These are phyloP conservation scores for Multifurca ochricompacta DNA, from an alignment of 768 basidiomycete species.

Conservation along the genomic window DNA sequence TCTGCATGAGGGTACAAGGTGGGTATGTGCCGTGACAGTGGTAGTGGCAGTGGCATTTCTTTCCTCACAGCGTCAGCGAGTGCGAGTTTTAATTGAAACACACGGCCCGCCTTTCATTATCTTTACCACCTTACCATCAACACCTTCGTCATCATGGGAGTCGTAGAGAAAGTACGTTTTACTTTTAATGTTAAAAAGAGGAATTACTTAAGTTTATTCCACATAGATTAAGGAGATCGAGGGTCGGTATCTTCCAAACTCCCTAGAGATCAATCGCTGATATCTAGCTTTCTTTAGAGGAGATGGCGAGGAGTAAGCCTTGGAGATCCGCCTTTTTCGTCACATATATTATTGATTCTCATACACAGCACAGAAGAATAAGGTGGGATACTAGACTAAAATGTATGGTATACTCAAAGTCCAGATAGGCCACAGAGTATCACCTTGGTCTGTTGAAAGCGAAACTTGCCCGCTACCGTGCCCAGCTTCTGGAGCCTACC, in stretches of 20 bases:
- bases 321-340: background rate
- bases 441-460: conserved; percentile 92
- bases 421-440: conserved; percentile 77
- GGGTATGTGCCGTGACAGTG: conserved; percentile 53
- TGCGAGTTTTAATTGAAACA: no score
- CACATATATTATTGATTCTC: background rate
- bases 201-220: background rate
- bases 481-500: conserved; percentile 87
- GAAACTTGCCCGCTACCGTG: conserved; percentile 89
- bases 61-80: background rate
- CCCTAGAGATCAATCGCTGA: background rate
- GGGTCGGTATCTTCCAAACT: conserved; percentile 44
- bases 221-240: conserved; percentile 89
- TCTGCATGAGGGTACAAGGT: conserved; percentile 61
- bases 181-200: no score
- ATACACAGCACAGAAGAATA: conserved; percentile 84
- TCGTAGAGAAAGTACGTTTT: conserved; percentile 76
- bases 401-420: no score
- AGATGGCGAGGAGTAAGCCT: conserved; percentile 90
- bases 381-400: no score
- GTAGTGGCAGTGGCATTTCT: background rate
- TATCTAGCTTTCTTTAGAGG: conserved; percentile 46
- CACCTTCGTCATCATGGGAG: conserved; percentile 58
- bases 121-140: background rate
- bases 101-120: no score